Percentiles rank a stretch among this genome's conserved stretches.
Conservation (phyloP, 2,329 filamentous ascomycete genomes). For the Cryphonectria radicalis region DNA sequence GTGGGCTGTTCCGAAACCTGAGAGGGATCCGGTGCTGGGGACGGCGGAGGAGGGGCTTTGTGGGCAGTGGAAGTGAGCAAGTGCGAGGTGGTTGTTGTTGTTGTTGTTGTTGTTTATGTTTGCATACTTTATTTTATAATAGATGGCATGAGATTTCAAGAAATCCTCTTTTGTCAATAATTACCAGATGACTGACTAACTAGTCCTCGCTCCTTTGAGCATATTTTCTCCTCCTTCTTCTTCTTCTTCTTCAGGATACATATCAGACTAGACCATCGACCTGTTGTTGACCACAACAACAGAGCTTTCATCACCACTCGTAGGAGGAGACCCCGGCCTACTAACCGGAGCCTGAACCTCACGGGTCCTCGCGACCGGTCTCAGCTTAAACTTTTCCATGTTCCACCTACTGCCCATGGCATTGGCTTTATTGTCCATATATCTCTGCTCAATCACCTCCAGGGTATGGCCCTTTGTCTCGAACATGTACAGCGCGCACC, state of each 20-base stretch:
- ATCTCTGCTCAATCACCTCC: constrained; percentile 43
- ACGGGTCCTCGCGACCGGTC: constrained; percentile 7
- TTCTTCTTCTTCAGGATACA: background rate
- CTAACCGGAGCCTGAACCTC: background rate
- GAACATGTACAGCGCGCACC: constrained; percentile 46
- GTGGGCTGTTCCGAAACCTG: constrained; percentile 51
- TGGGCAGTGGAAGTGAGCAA: constrained; percentile 22
- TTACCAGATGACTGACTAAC: background rate
- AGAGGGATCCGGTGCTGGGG: constrained; percentile 53
- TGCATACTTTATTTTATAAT: background rate
- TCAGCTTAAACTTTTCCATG: constrained; percentile 22
- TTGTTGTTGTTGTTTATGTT: too few relatives aligned
- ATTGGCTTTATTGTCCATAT: constrained; percentile 20
- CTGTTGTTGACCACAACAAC: background rate
- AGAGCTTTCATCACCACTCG: background rate
- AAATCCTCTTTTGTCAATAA: background rate
- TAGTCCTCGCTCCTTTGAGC: background rate
- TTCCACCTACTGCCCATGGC: constrained; percentile 12
- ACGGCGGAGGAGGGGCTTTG: constrained; percentile 20
- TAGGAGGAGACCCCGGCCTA: constrained; percentile 6
- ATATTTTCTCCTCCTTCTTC: background rate
- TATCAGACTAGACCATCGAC: background rate
- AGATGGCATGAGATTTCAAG: background rate
- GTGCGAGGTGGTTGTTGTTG: too few relatives aligned
- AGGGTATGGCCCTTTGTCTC: constrained; percentile 49